Evolutionary conservation across 768 basidiomycete species (phyloP), one percentile per base, ranked within the genome.

Genomic region (Suillus subluteus): DNA sequence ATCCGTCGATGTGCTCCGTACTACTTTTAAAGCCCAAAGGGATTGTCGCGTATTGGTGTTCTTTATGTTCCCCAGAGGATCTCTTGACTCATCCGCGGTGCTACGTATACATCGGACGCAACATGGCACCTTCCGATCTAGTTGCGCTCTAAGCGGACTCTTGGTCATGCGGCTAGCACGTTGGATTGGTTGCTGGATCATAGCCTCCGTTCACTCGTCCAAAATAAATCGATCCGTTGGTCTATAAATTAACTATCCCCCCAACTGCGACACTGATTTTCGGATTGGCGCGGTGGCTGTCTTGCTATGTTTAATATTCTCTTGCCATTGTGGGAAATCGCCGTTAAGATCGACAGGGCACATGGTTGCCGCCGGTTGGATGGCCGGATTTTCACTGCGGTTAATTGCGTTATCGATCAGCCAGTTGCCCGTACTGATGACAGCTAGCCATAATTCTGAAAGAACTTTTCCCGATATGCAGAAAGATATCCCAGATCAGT

Each of bases 201-300:
- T 59, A 26, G 38, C 58, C 16, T 40, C 58, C 38, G 23, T 38
- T 1, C n/a, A 15, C 58, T 26, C 15, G 15, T 26, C 58, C 2
- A 59, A 59, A 59, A 59, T 38, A 64, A 41, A 26, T 38, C n/a
- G 23, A 58, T 40, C 63, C 32, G 54, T 37, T 37, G 2, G 16
- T 64, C 63, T 30, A 58, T 40, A 58, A 64, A 58, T 54, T 64
- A 16, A 64, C 63, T 23, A 13, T 35, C 6, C 56, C n/a, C 12
- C 11, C 62, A 50, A 62, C 48, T 58, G 61, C 38, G 55, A 69
- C 72, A 41, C 58, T 59, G 59, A 58, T 40, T 68, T 69, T 66
- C 69, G 66, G 75, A 76, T 76, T 72, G 70, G 71, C 68, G 44
- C 63, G 71, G 67, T 41, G 50, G 62, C n/a, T 44, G 59, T 62